A percentile compares a stretch with the other conserved stretches of the same genome.
These are phyloP conservation scores for Rhizophagus prolifer DNA, from an alignment of 192 early-diverging fungal genomes.

Conservation along the genomic window DNA sequence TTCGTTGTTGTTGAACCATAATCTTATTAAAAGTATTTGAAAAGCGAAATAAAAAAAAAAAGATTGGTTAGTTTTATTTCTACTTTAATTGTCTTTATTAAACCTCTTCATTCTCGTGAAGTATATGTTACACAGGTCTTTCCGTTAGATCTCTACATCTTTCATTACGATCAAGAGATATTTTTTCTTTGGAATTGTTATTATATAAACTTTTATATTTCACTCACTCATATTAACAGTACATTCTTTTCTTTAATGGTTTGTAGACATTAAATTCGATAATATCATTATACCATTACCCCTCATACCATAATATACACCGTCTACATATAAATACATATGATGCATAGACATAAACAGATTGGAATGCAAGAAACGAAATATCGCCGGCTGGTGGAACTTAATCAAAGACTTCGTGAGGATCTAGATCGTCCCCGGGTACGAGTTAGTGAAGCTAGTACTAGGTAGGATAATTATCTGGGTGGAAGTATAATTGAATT, in stretches of 20 bases:
- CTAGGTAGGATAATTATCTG: neutral
- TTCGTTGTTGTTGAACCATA: neutral
- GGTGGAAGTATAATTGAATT: neutral
- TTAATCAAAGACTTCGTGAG: slow-evolving; percentile 27
- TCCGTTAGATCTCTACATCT: neutral
- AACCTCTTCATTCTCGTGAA: neutral
- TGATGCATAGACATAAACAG: slow-evolving; percentile 22
- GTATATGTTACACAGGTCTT: neutral
- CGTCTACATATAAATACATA: neutral
- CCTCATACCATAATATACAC: neutral
- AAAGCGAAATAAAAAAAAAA: neutral
- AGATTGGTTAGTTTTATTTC: neutral
- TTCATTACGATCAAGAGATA: neutral
- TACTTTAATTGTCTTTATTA: neutral
- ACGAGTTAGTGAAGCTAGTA: slow-evolving; percentile 25
- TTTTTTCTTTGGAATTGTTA: neutral
- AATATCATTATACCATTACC: neutral
- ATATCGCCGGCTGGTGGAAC: slow-evolving; percentile 14
- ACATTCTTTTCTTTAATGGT: neutral
- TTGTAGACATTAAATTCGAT: neutral
- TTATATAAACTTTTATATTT: neutral
- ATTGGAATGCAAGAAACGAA: slow-evolving; percentile 12
- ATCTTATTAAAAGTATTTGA: neutral
- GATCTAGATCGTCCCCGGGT: slow-evolving; percentile 25
- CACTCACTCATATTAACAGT: neutral